Evolutionary conservation across 2,329 filamentous ascomycete genomes (phyloP).

Genomic region (Aspergillus tamarii): DNA sequence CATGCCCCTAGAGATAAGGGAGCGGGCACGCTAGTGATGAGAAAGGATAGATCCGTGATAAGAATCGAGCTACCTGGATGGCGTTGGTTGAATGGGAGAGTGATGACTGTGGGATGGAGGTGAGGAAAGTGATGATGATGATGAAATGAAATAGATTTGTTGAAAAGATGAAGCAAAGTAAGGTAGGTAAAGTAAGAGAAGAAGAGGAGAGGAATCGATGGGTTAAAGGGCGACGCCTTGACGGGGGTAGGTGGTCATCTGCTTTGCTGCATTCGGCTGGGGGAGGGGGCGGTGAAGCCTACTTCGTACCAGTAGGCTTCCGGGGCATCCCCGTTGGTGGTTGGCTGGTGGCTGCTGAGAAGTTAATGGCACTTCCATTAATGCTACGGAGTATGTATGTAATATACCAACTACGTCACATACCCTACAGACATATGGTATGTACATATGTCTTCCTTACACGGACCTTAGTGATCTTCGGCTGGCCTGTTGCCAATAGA

Average conservation of each 20-base stretch:
- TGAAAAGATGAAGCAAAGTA: conserved; percentile 10
- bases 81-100: neutral
- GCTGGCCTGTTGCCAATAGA: neutral
- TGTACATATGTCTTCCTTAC: neutral
- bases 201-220: conserved; percentile 20
- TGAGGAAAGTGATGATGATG: neutral
- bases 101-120: neutral
- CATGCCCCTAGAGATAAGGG: conserved; percentile 15
- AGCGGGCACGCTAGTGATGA: conserved; percentile 15
- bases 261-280: conserved; percentile 24
- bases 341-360: conserved; percentile 4
- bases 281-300: conserved; percentile 29
- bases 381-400: neutral
- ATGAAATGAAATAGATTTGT: conserved; percentile 4
- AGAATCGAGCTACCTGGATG: neutral
- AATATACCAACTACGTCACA: neutral
- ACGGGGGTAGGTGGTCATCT: conserved; percentile 21
- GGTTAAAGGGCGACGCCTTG: conserved; percentile 22
- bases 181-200: conserved; percentile 13
- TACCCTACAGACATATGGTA: neutral
- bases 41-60: conserved; percentile 6
- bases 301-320: neutral
- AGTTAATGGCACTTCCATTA: neutral
- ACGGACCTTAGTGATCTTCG: neutral
- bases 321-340: conserved; percentile 8